These are phyloP conservation scores for Cordyceps tenuipes DNA, from an alignment of 2,329 filamentous ascomycete genomes.

Conservation along the genomic window DNA sequence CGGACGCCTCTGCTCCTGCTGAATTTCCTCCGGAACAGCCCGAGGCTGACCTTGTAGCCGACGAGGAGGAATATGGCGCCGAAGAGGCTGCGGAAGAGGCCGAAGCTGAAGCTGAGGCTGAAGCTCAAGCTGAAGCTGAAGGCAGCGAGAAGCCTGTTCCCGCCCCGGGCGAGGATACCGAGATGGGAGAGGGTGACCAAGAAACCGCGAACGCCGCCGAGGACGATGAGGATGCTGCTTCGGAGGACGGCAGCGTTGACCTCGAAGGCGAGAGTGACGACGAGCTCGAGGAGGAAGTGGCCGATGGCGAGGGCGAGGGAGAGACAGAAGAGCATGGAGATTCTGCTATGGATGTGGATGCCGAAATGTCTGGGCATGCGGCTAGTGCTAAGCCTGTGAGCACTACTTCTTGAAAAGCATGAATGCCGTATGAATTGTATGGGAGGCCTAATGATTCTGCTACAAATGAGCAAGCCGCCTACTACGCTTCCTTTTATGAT, in stretches of 20 bases:
- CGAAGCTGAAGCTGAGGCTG: slow-evolving; percentile 43
- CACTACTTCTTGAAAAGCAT: slow-evolving; percentile 1
- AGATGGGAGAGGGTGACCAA: slow-evolving; percentile 65
- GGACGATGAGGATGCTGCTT: slow-evolving; percentile 58
- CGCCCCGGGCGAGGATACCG: slow-evolving; percentile 40
- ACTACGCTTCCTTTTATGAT: neutral
- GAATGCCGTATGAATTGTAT: neutral
- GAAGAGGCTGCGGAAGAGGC: slow-evolving; percentile 74
- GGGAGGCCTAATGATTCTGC: neutral
- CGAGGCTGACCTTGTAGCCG: slow-evolving; percentile 76
- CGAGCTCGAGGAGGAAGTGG: slow-evolving; percentile 55
- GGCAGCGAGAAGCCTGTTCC: neutral
- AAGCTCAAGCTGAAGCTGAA: slow-evolving; percentile 46
- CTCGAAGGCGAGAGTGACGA: slow-evolving; percentile 70
- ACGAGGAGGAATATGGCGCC: slow-evolving; percentile 84
- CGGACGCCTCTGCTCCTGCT: slow-evolving; percentile 89
- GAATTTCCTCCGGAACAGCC: slow-evolving; percentile 97
- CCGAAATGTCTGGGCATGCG: slow-evolving; percentile 22
- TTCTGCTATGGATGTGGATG: slow-evolving; percentile 44
- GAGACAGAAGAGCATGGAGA: slow-evolving; percentile 30
- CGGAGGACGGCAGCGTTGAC: slow-evolving; percentile 67
- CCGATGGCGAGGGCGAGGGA: slow-evolving; percentile 26
- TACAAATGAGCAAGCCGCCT: neutral
- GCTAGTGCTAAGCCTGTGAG: slow-evolving; percentile 19
- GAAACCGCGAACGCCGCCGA: slow-evolving; percentile 27